Base-by-base conservation (phyloP, 1,284 basidiomycete genomes). In the Cystobasidium pallidum region DNA sequence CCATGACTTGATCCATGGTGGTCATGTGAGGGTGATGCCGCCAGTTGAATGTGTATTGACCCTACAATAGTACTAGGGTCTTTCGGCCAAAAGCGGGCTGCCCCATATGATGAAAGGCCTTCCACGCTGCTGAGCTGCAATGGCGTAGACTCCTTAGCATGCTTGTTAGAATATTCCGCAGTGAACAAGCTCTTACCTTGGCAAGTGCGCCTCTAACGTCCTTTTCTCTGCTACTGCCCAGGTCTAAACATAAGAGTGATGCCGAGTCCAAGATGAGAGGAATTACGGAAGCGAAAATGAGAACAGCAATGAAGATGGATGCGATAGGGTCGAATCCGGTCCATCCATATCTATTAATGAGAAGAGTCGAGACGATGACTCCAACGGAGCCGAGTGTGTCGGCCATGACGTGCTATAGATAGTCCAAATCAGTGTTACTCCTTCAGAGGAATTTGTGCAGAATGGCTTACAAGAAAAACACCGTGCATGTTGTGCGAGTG, bases 401-500 rank as follows among this genome's bases (percentile, higher is more conserved):
- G 21, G 83, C 83, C 79, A 84, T 80, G 43, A 84, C 82, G 74
- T 84, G 83, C 78, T 79, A n/a, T n/a, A n/a, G n/a, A n/a, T n/a
- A n/a, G n/a, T n/a, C n/a, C n/a, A n/a, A n/a, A n/a, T n/a, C n/a
- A n/a, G n/a, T n/a, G n/a, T n/a, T n/a, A n/a, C 32, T 21, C 26
- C 2, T 1, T 13, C 11, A 1, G 15, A 2, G 19, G 28, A 26
- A 88, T 45, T 45, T 4, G 19, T 3, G n/a, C 43, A 45, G 43
- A n/a, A n/a, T 45, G 78, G 39, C 58, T 1, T 80, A 92, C 91
- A 73, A 99, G 83, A 80, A 99, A 99, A 15, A 99, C 94, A n/a
- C 96, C 96, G 58, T 94, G 90, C 96, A 99, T 99, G 80, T 99
- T 99, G 82, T 99, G 93, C 80, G 91, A 93, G 78, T 95, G 92